phyloP scores from a whole-genome alignment of 106 monocot genomes.

The Vanilla planifolia region DNA sequence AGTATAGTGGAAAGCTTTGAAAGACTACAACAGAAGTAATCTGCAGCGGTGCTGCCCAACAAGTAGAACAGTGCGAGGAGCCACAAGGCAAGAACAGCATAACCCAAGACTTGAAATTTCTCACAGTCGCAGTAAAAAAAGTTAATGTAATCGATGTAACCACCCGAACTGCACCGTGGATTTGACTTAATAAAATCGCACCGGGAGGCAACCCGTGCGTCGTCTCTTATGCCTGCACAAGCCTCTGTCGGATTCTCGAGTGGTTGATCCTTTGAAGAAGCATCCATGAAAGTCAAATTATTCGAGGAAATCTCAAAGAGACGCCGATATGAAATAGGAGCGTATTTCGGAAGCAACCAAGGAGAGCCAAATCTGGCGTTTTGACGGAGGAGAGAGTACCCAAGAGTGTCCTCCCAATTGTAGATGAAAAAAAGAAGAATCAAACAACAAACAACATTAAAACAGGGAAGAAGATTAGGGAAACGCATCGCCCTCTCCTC shows the following conservation, averaged over 20 bases:
- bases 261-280: neutral
- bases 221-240: slow-evolving; percentile 39
- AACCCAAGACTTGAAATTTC: slow-evolving; percentile 42
- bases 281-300: slow-evolving; percentile 10
- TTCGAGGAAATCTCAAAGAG: slow-evolving; percentile 25
- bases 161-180: slow-evolving; percentile 47
- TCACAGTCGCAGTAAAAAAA: slow-evolving; percentile 77
- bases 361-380: neutral
- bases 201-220: slow-evolving; percentile 30
- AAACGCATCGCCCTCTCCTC: neutral
- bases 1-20: slow-evolving; percentile 71
- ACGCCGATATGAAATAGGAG: slow-evolving; percentile 12
- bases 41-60: slow-evolving; percentile 89
- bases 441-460: slow-evolving; percentile 24
- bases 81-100: slow-evolving; percentile 45
- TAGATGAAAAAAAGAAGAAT: slow-evolving; percentile 49
- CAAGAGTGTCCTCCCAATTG: slow-evolving; percentile 18
- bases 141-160: slow-evolving; percentile 64
- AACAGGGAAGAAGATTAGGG: slow-evolving; percentile 15
- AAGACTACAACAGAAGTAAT: slow-evolving; percentile 84
- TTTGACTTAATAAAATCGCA: slow-evolving; percentile 71
- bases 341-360: neutral
- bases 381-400: slow-evolving; percentile 15
- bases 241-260: slow-evolving; percentile 30
- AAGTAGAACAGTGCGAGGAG: slow-evolving; percentile 63